Base-by-base conservation (phyloP, 2,329 filamentous ascomycete genomes). In the Furcasterigmium furcatum region DNA sequence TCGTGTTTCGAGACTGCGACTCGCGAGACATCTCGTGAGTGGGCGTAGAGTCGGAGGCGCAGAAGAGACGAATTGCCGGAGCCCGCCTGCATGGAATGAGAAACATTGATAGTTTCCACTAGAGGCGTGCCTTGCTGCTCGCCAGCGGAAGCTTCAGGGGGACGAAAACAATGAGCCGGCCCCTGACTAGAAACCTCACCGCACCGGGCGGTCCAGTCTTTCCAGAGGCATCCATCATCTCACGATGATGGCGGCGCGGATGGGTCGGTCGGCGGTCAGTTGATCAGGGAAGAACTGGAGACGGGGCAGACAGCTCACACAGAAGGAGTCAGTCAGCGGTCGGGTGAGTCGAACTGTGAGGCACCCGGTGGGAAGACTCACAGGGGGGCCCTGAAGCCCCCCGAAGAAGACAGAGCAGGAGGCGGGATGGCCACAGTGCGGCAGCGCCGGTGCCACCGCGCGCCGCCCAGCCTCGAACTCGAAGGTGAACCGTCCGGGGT, bases 71-170 rank as follows among this genome's bases (percentile, higher is more conserved):
- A 36, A 36, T 9, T 36, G 18, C 30, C 30, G 7, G 30, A 14
- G 30, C 30, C 30, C 30, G 30, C n/a, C 19, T 16, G 27, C 40
- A 42, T 42, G 40, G 40, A 42, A 42, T 42, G 40, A 42, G 40
- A 42, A 42, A 42, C 40, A 42, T 32, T 19, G 19, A 34, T 34
- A 42, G 40, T 42, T 42, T 42, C 40, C 40, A 25, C 40, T 34
- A 32, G 30, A 25, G n/a, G 18, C 34, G 40, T 25, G 40, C 40
- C 29, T 42, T 18, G 39, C 22, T 27, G 16, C 39, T 39, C 19
- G 21, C 21, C n/a, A n/a, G 38, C 14, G 13, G 19, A 32, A 41
- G 25, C n/a, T 16, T 14, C 40, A 22, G 25, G 27, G 19, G 19
- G 25, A 29, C 27, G 27, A 29, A 29, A 32, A 29, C 38, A 40